These are phyloP conservation scores for Aspergillus diversus DNA, from an alignment of 495 filamentous ascomycete species.

Conservation along the genomic window DNA sequence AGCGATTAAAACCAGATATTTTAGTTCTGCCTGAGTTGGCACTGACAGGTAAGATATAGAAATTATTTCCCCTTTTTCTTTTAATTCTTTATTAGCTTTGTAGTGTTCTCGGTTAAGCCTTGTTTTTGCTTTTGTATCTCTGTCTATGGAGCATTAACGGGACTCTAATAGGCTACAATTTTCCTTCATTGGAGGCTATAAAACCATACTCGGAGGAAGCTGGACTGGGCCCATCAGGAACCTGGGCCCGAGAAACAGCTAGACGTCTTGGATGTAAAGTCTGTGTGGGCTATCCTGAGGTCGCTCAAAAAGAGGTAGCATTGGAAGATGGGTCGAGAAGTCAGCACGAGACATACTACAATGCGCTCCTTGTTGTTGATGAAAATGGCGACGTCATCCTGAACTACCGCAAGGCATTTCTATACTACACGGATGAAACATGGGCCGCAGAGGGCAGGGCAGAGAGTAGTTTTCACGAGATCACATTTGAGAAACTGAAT, in stretches of 20 bases:
- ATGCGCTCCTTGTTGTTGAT: constrained; percentile 81
- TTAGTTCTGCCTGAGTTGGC: constrained; percentile 88
- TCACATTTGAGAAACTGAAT: constrained; percentile 32
- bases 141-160: constrained; percentile 1
- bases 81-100: background rate
- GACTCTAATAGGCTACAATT: constrained; percentile 76
- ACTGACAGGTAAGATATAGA: constrained; percentile 70
- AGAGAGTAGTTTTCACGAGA: constrained; percentile 52
- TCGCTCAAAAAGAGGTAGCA: constrained; percentile 20
- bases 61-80: constrained; percentile 9
- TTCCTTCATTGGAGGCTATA: constrained; percentile 77
- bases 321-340: constrained; percentile 9
- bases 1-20: constrained; percentile 50
- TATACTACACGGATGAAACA: constrained; percentile 90
- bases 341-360: constrained; percentile 63
- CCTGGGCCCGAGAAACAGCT: constrained; percentile 80
- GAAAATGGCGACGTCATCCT: constrained; percentile 68
- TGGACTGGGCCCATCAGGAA: constrained; percentile 69
- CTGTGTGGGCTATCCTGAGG: constrained; percentile 90
- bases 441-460: constrained; percentile 80
- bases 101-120: background rate
- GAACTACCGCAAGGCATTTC: constrained; percentile 87
- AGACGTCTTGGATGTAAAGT: constrained; percentile 74
- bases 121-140: constrained; percentile 8
- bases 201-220: constrained; percentile 79